A percentile compares a stretch with the other conserved stretches of the same genome.
These are phyloP conservation scores for Bauhinia variegata DNA, from an alignment of 306 rosid species.

Conservation along the genomic window DNA sequence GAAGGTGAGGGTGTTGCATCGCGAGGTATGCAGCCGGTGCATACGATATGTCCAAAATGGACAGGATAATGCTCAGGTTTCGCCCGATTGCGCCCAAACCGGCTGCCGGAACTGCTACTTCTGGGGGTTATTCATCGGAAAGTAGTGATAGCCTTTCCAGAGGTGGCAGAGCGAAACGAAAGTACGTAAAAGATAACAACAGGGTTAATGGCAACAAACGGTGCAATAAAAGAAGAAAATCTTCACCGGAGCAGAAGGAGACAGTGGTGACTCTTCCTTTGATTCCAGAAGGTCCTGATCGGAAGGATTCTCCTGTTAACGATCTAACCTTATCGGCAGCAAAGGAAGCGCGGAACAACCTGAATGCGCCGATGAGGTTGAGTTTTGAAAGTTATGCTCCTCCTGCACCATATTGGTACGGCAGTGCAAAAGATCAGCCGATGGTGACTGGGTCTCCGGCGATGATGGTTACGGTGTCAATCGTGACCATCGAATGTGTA, in stretches of 20 bases:
- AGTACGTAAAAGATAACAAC: conserved; percentile 41
- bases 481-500: conserved; percentile 77
- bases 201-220: conserved; percentile 18
- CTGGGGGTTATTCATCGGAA: conserved; percentile 50
- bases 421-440: conserved; percentile 8
- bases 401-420: not conserved
- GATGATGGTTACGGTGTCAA: conserved; percentile 40
- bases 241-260: conserved; percentile 23
- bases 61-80: conserved; percentile 75
- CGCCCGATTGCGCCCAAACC: conserved; percentile 95
- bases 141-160: conserved; percentile 26
- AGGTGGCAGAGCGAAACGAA: conserved; percentile 44
- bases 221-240: conserved; percentile 52
- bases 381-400: conserved; percentile 41
- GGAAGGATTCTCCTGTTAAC: conserved; percentile 36
- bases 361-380: conserved; percentile 42
- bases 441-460: conserved; percentile 1
- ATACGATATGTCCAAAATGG: conserved; percentile 49
- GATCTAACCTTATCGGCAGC: conserved; percentile 13
- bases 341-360: not conserved
- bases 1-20: conserved; percentile 78
- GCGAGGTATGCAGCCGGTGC: conserved; percentile 60
- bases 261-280: conserved; percentile 65
- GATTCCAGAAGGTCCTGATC: conserved; percentile 76
- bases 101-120: conserved; percentile 33